These are phyloP conservation scores for Phytophthora brassicae DNA, from an alignment of 352 stramenopile genomes.

Conservation along the genomic window DNA sequence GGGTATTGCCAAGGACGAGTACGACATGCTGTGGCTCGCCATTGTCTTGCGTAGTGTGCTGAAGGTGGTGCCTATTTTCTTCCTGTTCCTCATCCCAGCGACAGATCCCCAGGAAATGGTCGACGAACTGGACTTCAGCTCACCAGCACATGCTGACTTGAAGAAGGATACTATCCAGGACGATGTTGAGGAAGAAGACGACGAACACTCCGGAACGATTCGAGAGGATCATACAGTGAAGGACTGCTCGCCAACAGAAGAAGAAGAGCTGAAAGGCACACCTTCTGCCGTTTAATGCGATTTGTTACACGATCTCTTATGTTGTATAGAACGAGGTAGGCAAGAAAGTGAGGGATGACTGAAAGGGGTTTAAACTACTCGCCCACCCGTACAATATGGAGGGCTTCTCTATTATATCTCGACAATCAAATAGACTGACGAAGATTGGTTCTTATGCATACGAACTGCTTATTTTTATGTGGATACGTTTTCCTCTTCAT, in stretches of 20 bases:
- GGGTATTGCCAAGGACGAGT: slow-evolving; percentile 90
- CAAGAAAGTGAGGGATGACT: not conserved
- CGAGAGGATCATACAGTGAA: slow-evolving; percentile 49
- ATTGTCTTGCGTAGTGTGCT: slow-evolving; percentile 91
- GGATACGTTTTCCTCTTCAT: slow-evolving; percentile 16
- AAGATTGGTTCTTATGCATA: slow-evolving; percentile 19
- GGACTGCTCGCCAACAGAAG: slow-evolving; percentile 34
- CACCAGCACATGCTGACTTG: slow-evolving; percentile 14
- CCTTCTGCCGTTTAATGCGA: slow-evolving; percentile 21
- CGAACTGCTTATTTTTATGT: slow-evolving; percentile 18
- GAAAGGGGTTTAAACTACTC: slow-evolving; percentile 18
- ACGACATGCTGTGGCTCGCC: slow-evolving; percentile 91
- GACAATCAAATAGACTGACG: slow-evolving; percentile 16
- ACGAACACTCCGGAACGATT: slow-evolving; percentile 41
- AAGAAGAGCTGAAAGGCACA: slow-evolving; percentile 24
- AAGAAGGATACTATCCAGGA: slow-evolving; percentile 11
- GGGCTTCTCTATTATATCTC: slow-evolving; percentile 28
- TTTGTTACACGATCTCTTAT: slow-evolving; percentile 20
- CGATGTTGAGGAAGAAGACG: slow-evolving; percentile 27
- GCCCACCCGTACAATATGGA: slow-evolving; percentile 25
- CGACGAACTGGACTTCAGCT: slow-evolving; percentile 64
- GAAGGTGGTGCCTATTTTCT: slow-evolving; percentile 91
- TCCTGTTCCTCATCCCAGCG: slow-evolving; percentile 79
- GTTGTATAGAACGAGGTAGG: slow-evolving; percentile 11
- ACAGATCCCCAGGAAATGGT: slow-evolving; percentile 80